Conservation (phyloP, 306 rosid genomes). For the Trifolium repens region DNA sequence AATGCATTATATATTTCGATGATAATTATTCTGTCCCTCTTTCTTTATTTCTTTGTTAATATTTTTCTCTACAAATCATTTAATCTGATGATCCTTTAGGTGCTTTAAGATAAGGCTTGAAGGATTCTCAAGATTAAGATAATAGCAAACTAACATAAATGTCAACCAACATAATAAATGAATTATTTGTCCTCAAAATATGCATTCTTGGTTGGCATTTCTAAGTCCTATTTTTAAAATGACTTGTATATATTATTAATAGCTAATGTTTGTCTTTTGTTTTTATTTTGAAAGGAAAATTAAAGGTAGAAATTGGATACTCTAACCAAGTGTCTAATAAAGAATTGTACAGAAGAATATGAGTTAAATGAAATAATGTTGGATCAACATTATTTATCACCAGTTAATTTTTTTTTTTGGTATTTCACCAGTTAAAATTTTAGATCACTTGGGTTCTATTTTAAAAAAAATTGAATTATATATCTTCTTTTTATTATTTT, state of each 20-base stretch:
- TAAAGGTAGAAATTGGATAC: too few relatives aligned
- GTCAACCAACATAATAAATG: constrained; percentile 26
- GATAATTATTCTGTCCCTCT: constrained; percentile 31
- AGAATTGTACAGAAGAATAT: too few relatives aligned
- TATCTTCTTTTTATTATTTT: too few relatives aligned
- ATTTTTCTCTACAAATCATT: constrained; percentile 9
- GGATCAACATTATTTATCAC: too few relatives aligned
- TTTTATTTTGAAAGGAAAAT: too few relatives aligned
- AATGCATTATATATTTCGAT: constrained; percentile 25
- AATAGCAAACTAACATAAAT: constrained; percentile 20
- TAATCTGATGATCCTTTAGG: constrained; percentile 32
- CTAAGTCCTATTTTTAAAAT: not conserved
- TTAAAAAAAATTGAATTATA: too few relatives aligned
- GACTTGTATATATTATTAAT: not conserved
- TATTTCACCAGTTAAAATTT: too few relatives aligned
- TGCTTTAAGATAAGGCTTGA: constrained; percentile 38
- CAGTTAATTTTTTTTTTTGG: too few relatives aligned
- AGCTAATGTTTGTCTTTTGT: not conserved
- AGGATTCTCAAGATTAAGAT: constrained; percentile 29
- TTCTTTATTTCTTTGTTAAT: not conserved
- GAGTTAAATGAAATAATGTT: too few relatives aligned
- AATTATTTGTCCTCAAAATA: not conserved
- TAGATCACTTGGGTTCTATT: too few relatives aligned
- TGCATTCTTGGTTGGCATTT: not conserved
- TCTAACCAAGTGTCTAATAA: too few relatives aligned